phyloP scores from a whole-genome alignment of 345 rosid species.

The Boechera divaricarpa region DNA sequence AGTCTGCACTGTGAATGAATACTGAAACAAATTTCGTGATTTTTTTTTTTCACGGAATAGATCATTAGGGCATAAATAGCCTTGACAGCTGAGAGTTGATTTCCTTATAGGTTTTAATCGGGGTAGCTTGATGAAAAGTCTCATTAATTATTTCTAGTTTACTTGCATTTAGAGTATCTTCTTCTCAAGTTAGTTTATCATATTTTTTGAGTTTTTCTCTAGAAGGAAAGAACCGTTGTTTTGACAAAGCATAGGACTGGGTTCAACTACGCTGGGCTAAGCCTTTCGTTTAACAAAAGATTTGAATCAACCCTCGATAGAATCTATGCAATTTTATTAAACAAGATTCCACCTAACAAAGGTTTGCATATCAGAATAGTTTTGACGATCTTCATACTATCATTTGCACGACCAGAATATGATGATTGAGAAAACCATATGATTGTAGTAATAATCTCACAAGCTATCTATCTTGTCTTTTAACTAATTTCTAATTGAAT shows the following conservation, averaged over 20 bases:
- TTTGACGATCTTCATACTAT: not conserved
- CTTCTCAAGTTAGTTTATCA: slow-evolving; percentile 4
- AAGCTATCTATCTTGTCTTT: slow-evolving; percentile 6
- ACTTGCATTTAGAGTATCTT: not conserved
- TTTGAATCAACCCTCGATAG: not conserved
- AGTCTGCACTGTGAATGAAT: slow-evolving; percentile 6
- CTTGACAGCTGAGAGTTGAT: not conserved
- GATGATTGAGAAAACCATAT: slow-evolving; percentile 18
- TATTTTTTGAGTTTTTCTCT: not conserved
- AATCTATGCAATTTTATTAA: not conserved
- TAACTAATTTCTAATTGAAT: not conserved
- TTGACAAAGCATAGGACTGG: not conserved
- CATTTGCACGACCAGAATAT: slow-evolving; percentile 8
- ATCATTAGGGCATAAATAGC: not conserved
- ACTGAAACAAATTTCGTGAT: not conserved
- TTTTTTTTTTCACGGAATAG: not conserved
- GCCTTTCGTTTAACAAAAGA: not conserved
- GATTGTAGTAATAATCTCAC: slow-evolving; percentile 1
- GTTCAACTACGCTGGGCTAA: not conserved
- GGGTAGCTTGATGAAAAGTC: slow-evolving; percentile 5
- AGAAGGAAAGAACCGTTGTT: not conserved
- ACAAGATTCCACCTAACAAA: not conserved
- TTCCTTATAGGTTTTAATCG: not conserved
- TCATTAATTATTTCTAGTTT: not conserved
- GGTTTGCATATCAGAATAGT: not conserved